Conservation (phyloP, 2,329 filamentous ascomycete genomes). For the Colletotrichum lindemuthianum region DNA sequence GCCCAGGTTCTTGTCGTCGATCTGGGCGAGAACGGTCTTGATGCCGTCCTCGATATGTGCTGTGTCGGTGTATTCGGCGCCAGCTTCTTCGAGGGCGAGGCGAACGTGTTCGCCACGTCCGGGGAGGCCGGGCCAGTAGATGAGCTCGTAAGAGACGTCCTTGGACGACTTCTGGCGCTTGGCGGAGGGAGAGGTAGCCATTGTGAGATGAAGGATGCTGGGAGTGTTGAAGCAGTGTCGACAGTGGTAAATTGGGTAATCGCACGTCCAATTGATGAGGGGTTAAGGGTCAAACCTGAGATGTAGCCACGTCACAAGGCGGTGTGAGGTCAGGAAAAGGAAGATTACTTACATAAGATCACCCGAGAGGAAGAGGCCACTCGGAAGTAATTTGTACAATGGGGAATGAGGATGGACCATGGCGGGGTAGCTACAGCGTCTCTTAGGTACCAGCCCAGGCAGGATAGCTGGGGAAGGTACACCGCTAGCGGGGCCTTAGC, state of each 20-base stretch:
- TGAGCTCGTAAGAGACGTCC: conserved; percentile 66
- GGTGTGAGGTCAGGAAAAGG: no score
- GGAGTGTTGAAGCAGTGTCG: background rate
- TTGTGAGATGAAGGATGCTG: background rate
- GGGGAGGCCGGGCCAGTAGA: conserved; percentile 78
- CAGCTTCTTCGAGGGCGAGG: conserved; percentile 75
- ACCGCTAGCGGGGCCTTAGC: conserved; percentile 10
- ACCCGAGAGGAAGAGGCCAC: no score
- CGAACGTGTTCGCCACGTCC: conserved; percentile 81
- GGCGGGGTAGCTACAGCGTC: no score
- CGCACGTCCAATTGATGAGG: no score
- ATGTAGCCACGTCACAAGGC: no score
- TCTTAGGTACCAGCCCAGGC: no score
- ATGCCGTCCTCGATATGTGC: conserved; percentile 60
- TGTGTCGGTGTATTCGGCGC: conserved; percentile 71
- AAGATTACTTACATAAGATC: no score
- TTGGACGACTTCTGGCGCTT: conserved; percentile 50
- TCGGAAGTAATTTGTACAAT: no score
- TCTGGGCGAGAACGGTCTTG: conserved; percentile 57
- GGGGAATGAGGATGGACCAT: background rate
- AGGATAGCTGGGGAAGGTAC: no score
- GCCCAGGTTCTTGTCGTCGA: conserved; percentile 56
- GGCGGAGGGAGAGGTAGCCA: conserved; percentile 36
- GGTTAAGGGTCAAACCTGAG: no score
- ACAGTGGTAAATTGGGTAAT: no score